Evolutionary conservation across 305 asterid species (phyloP), one percentile per base, ranked within the genome.

Genomic region (Fraxinus baroniana): DNA sequence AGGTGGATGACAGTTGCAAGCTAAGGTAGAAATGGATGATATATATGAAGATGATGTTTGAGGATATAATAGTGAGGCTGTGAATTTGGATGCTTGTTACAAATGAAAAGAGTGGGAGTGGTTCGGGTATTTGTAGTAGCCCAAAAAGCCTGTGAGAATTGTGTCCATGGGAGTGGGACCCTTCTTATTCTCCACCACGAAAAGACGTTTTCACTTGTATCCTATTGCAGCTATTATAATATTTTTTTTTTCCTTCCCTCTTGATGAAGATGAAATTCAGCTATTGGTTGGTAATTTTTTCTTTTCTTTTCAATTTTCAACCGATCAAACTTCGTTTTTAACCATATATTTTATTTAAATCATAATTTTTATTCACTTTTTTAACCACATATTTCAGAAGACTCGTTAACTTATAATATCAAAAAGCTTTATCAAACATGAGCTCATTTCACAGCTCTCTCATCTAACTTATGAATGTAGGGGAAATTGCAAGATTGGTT

Each of bases 71-170:
- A 76, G 17, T 73, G 30, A 68, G 74, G 71, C 52, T 36, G 24
- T 80, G 75, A 30, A 30, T 70, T 70, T 70, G 83, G 75, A 9
- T 64, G 73, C 18, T 82, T 80, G 41, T 78, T 78, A 88, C 86
- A 84, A 74, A 74, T 28, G 66, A 76, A 82, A 85, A 55, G 76
- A 80, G 79, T 13, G 89, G 9, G 84, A 70, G 39, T 66, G 85
- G 17, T 72, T 3, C 52, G 72, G 87, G 82, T 90, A 89, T 90
- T 86, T 90, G 87, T 89, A 89, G 87, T 84, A 85, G 78, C 57
- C 17, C 33, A 36, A 88, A 70, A 83, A 74, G 82, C 78, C 55
- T 46, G 62, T 52, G 85, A 80, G 86, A 85, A 87, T 22, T 80
- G 68, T 55, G 82, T 82, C 78, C 37, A 22, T 35, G 80, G 83